Conservation (phyloP, 176 grass and related monocot genomes). For the Elaeis guineensis region DNA sequence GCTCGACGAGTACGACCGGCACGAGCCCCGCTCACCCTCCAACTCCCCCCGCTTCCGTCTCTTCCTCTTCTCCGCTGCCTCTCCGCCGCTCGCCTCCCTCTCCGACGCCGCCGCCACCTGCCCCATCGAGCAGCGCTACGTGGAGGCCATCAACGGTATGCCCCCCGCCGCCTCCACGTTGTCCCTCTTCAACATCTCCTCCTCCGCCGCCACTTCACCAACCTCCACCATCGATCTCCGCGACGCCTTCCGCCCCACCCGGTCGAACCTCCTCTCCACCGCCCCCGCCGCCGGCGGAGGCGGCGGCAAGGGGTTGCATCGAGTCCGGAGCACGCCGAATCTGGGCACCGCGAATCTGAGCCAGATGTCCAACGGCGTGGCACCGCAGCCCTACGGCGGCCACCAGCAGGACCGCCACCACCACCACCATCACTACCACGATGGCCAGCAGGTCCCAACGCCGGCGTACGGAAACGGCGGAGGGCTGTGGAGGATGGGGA, state of each 20-base stretch:
- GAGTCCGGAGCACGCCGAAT: constrained; percentile 52
- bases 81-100: neutral
- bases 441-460: neutral
- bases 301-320: constrained; percentile 27
- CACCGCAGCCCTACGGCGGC: constrained; percentile 6
- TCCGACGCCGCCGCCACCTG: constrained; percentile 4
- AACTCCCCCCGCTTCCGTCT: constrained; percentile 18
- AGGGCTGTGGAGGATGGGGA: neutral
- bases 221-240: constrained; percentile 21
- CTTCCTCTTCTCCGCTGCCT: neutral
- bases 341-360: constrained; percentile 22
- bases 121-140: constrained; percentile 28
- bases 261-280: neutral
- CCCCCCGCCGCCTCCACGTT: constrained; percentile 10
- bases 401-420: constrained; percentile 5
- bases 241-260: neutral
- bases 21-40: constrained; percentile 31
- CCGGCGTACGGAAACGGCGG: neutral
- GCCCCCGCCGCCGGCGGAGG: neutral
- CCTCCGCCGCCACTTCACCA: constrained; percentile 46
- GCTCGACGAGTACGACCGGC: constrained; percentile 73
- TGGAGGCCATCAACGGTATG: constrained; percentile 23
- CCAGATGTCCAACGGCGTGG: neutral
- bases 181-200: constrained; percentile 2
- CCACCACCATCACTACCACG: neutral